Conservation (phyloP, 2,329 filamentous ascomycete species). For the Acrodontium crateriforme region DNA sequence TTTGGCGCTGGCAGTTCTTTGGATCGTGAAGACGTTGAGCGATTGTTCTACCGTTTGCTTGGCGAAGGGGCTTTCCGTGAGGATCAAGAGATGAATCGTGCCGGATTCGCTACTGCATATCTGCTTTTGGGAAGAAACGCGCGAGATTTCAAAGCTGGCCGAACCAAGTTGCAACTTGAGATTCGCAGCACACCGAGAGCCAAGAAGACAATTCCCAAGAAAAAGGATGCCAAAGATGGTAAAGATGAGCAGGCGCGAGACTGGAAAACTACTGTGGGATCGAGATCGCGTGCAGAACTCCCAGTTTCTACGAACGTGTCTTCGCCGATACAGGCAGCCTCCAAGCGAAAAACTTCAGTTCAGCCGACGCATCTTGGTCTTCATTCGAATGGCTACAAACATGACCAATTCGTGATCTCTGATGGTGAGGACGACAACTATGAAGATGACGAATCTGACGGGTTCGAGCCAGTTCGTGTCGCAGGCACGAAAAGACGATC, state of each 20-base stretch:
- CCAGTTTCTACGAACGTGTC: constrained; percentile 55
- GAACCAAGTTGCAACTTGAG: constrained; percentile 36
- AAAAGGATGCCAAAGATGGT: constrained; percentile 20
- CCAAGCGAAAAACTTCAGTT: constrained; percentile 22
- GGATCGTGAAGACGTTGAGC: constrained; percentile 63
- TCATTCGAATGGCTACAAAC: constrained; percentile 22
- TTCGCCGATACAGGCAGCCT: constrained; percentile 42
- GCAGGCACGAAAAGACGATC: constrained; percentile 26
- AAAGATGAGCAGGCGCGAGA: constrained; percentile 1
- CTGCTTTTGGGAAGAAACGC: constrained; percentile 37
- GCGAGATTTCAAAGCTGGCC: constrained; percentile 32
- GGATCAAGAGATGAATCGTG: constrained; percentile 28
- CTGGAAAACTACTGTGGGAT: constrained; percentile 20
- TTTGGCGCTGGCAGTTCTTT: constrained; percentile 57
- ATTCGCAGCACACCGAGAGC: constrained; percentile 27
- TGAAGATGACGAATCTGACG: constrained; percentile 31
- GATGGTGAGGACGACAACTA: constrained; percentile 20
- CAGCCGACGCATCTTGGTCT: constrained; percentile 15
- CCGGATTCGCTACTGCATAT: constrained; percentile 62
- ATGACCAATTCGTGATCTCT: constrained; percentile 23
- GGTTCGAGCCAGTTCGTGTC: constrained; percentile 24
- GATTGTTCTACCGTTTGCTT: constrained; percentile 66
- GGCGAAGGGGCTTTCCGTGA: constrained; percentile 62
- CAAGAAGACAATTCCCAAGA: constrained; percentile 19
- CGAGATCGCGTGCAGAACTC: constrained; percentile 29